A percentile compares a stretch with the other conserved stretches of the same genome.
These are phyloP conservation scores for Populus euphratica DNA, from an alignment of 345 rosid species.

Conservation along the genomic window DNA sequence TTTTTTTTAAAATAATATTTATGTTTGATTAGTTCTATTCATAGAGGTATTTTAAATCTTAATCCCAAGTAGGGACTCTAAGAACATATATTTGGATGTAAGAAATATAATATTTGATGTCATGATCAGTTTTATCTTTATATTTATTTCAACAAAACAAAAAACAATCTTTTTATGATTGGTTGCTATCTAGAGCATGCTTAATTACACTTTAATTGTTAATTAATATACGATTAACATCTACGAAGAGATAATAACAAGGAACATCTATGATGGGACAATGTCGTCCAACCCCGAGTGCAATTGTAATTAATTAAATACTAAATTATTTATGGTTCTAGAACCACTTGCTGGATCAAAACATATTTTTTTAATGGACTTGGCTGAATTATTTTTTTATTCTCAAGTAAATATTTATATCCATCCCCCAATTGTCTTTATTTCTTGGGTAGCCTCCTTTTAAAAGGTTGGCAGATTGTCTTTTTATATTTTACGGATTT, in stretches of 20 bases:
- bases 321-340: neutral
- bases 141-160: too few relatives aligned
- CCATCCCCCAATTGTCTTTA: slow-evolving; percentile 22
- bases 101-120: too few relatives aligned
- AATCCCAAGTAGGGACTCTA: neutral
- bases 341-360: slow-evolving; percentile 6
- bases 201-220: neutral
- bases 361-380: neutral
- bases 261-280: neutral
- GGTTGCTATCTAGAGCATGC: too few relatives aligned
- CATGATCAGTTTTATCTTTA: too few relatives aligned
- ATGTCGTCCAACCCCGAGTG: neutral
- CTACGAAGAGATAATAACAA: neutral
- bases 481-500: slow-evolving; percentile 17
- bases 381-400: slow-evolving; percentile 12
- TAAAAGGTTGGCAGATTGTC: slow-evolving; percentile 27
- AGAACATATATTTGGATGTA: too few relatives aligned
- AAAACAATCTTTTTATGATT: too few relatives aligned
- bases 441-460: slow-evolving; percentile 25
- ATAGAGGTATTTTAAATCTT: neutral
- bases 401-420: slow-evolving; percentile 12
- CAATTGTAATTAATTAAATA: neutral
- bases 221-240: neutral
- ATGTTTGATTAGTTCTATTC: neutral
- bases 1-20: neutral